phyloP scores from a whole-genome alignment of 2,329 filamentous ascomycete species.

The Phoma sp. region DNA sequence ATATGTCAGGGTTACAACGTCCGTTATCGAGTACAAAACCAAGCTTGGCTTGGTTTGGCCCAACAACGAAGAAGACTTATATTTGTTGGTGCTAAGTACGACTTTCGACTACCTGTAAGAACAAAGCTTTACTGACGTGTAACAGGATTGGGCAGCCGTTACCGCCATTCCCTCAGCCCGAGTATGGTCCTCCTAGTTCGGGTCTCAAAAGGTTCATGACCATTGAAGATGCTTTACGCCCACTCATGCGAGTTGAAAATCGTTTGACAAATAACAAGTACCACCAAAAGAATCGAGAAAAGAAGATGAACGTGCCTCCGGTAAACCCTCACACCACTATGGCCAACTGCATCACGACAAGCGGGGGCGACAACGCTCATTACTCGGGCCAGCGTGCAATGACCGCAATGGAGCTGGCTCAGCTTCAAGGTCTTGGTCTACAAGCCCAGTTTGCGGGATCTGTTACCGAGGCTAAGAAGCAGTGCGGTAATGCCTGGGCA shows the following conservation, averaged over 20 bases:
- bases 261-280: constrained; percentile 17
- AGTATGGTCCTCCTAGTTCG: constrained; percentile 26
- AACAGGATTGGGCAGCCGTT: constrained; percentile 20
- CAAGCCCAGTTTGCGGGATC: constrained; percentile 22
- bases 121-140: no score
- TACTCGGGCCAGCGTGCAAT: constrained; percentile 21
- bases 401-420: constrained; percentile 26
- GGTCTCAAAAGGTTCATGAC: constrained; percentile 28
- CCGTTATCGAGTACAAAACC: constrained; percentile 27
- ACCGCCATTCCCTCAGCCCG: constrained; percentile 38
- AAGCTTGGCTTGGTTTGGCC: constrained; percentile 28
- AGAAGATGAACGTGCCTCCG: neutral
- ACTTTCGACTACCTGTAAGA: neutral
- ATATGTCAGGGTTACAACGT: constrained; percentile 29
- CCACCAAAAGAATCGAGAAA: constrained; percentile 18
- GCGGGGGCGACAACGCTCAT: constrained; percentile 28
- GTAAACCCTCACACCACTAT: neutral
- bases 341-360: constrained; percentile 25
- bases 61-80: constrained; percentile 38
- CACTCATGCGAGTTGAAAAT: constrained; percentile 4
- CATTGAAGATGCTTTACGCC: constrained; percentile 30
- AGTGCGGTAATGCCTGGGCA: constrained; percentile 30
- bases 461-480: constrained; percentile 16
- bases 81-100: constrained; percentile 35
- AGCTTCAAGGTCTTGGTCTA: constrained; percentile 25